Base-by-base conservation (phyloP, 2,329 filamentous ascomycete genomes). In the Pseudogymnoascus sp. region DNA sequence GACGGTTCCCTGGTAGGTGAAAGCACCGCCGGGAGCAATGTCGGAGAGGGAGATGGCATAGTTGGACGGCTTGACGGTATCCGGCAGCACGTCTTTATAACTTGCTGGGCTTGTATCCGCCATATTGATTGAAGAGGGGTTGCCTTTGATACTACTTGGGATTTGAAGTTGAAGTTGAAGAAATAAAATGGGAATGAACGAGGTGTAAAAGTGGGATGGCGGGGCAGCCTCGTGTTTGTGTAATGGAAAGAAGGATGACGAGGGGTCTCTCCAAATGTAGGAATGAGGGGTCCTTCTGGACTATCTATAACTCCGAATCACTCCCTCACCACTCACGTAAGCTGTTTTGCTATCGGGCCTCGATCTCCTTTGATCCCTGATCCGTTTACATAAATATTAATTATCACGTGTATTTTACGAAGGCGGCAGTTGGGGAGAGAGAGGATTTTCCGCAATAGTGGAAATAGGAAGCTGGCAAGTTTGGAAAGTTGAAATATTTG, bases 1-100 rank as follows among this genome's bases (percentile, higher is more conserved):
- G 65, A 97, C 90, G 18, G 81, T 85, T 66, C 94, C 94, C 76
- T 93, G 85, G 78, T 93, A 99, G 63, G 82, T 76, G 67, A 93
- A 96, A 63, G 77, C 77, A 61, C 82, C 83, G 65, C 82, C 81
- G 60, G 85, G 76, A 67, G 96, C 87, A 65, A 99, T 78, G 68
- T 94, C 87, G 71, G 81, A 85, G 68, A 99, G 82, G 61, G 87
- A 90, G 66, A 99, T 80, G 70, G 84, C 79, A 77, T 99, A 99
- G 77, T 97, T 91, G 64, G 80, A 78, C 2, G 94, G 91, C 77
- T 91, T 93, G 72, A 93, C 85, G 67, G 74, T 75, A 68, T 79
- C 77, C 57, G 84, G 83, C 64, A 87, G 80, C 65, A 84, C 78
- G 63, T 87, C 83, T 71, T 84, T 79, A 73, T 86, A 83, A 59